Evolutionary conservation across 371 early-diverging fungal species (phyloP), one percentile per base, ranked within the genome.

Genomic region (Mucor sp.): DNA sequence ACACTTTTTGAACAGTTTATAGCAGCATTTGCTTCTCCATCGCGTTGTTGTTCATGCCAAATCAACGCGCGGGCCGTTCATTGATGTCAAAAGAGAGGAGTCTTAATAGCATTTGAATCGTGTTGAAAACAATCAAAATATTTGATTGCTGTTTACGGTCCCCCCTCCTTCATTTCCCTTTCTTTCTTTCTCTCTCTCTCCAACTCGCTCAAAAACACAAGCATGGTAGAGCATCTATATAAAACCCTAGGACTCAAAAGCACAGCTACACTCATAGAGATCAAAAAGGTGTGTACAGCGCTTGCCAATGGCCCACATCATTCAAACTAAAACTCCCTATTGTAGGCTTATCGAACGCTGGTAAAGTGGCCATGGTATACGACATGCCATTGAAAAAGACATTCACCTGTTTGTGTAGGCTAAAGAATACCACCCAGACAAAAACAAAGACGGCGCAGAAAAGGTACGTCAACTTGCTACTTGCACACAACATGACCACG

Each of bases 391-490:
- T 30, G 30, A 30, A 30, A 30, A 30, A 30, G 30, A 60, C 27
- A 19, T 9, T 8, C 14, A 12, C 25, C 3, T 15, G 6, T 23
- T 25, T 23, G 1, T 21, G 4, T 47, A 62, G 67, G 62, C 67
- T 0, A 67, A 58, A 58, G 41, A 62, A 62, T 67, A 62, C 14
- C 67, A 61, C 9, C 67, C 61, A 7, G 62, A 67, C 14, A 68
- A 68, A 19, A 68, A 68, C 27, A 63, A 57, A 30, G 23, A 68
- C 3, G 63, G 63, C 35, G 48, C 62, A 35, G 61, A 67, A 33
- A 67, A 58, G 62, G 62, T 61, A 61, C 9, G 7, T 8, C 44
- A 28, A 3, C 55, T 30, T 23, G 30, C 6, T 6, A 37, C 11
- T 14, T 37, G 37, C 30, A 37, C 2, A 37, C 1, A 37, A 37